Percentiles rank a stretch among this genome's conserved stretches.
phyloP scores from a whole-genome alignment of 805 yeast species.

The Teunomyces stri region DNA sequence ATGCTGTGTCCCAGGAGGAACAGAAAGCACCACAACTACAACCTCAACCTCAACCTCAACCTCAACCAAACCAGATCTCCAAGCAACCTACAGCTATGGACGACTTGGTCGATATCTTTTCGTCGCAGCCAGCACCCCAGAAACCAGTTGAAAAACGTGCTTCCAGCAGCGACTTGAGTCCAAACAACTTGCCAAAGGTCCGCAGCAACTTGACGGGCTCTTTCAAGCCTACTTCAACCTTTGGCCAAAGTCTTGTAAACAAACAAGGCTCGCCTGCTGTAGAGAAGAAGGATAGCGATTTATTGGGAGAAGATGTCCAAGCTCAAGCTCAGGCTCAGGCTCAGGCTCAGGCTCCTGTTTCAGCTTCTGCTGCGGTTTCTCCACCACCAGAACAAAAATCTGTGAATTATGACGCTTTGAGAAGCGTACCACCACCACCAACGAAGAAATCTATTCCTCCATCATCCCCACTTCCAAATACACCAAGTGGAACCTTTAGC shows the following conservation, averaged over 20 bases:
- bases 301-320: conserved; percentile 35
- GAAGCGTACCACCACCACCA: conserved; percentile 47
- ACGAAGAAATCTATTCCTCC: conserved; percentile 17
- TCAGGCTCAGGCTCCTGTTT: conserved; percentile 2
- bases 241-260: conserved; percentile 70
- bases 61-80: not conserved
- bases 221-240: conserved; percentile 80
- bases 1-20: conserved; percentile 15
- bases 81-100: conserved; percentile 55
- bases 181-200: conserved; percentile 30
- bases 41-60: conserved; percentile 7
- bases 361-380: conserved; percentile 28
- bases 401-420: conserved; percentile 51
- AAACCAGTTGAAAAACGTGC: conserved; percentile 17
- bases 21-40: conserved; percentile 12
- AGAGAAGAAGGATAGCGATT: conserved; percentile 21
- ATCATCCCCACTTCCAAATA: conserved; percentile 15
- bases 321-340: conserved; percentile 3
- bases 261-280: conserved; percentile 19
- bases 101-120: conserved; percentile 57
- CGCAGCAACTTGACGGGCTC: conserved; percentile 34
- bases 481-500: conserved; percentile 11
- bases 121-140: conserved; percentile 17
- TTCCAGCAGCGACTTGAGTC: conserved; percentile 34
- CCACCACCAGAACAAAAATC: conserved; percentile 15